Evolutionary conservation across 129 eudicot species (phyloP).

Genomic region (Tagetes erecta): DNA sequence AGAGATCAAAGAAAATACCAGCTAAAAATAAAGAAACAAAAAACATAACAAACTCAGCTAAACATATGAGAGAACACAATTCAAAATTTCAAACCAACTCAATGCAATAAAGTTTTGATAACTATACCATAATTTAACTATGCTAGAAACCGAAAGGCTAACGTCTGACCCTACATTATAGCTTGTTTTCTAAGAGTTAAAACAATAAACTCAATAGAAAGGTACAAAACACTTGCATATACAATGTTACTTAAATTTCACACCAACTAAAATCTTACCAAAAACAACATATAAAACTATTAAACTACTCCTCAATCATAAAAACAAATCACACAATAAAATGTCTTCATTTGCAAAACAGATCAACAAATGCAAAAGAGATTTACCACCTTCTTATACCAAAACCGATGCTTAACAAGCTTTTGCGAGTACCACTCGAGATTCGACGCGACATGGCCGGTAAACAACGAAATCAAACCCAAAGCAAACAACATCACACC

Average conservation of each 20-base stretch:
- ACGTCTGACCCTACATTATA: conserved; percentile 1
- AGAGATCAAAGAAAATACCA: conserved; percentile 12
- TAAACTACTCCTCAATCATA: not conserved
- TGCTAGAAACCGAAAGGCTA: not conserved
- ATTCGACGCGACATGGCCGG: conserved; percentile 40
- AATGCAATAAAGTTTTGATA: conserved; percentile 15
- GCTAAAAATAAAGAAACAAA: conserved; percentile 7
- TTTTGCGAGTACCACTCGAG: conserved; percentile 44
- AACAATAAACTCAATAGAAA: conserved; percentile 10
- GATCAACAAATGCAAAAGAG: not conserved
- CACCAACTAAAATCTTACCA: not conserved
- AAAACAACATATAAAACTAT: not conserved
- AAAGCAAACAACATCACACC: conserved; percentile 45
- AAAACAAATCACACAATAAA: not conserved
- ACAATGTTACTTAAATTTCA: conserved; percentile 14
- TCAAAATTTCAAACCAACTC: not conserved
- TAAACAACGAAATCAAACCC: conserved; percentile 37
- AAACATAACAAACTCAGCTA: not conserved
- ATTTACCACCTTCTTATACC: conserved; percentile 51
- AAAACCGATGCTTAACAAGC: conserved; percentile 43
- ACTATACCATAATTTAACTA: not conserved
- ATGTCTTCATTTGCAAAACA: not conserved
- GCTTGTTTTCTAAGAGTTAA: conserved; percentile 18
- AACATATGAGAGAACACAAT: not conserved
- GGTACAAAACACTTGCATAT: conserved; percentile 2